Evolutionary conservation across 2,329 filamentous ascomycete genomes (phyloP).

Genomic region (Exutisphaerella laricina): DNA sequence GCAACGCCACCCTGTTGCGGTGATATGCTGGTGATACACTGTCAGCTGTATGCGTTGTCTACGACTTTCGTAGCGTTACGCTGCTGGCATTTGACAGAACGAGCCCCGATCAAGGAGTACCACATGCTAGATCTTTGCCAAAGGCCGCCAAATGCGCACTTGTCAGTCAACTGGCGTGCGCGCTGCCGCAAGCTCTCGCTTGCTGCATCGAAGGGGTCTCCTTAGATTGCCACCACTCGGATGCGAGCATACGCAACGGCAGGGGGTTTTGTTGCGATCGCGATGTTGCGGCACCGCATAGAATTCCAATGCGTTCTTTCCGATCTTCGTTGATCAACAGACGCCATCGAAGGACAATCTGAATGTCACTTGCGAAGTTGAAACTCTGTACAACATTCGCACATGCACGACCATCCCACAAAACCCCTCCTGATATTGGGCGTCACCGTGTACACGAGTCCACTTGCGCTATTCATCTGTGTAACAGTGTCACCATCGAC

Average conservation of each 20-base stretch:
- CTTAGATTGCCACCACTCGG: no score
- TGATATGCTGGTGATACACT: conserved; percentile 26
- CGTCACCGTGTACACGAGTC: conserved; percentile 4
- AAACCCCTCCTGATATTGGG: conserved; percentile 12
- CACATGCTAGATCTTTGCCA: neutral
- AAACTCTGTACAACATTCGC: no score
- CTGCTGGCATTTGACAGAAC: conserved; percentile 12
- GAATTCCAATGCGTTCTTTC: no score
- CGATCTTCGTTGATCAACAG: neutral
- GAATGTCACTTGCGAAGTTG: no score
- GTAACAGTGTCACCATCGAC: conserved; percentile 17
- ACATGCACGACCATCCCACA: conserved; percentile 15
- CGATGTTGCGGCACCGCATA: no score
- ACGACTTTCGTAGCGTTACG: conserved; percentile 17
- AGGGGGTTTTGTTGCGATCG: no score
- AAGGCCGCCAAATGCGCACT: no score
- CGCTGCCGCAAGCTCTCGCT: no score
- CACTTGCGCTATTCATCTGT: conserved; percentile 12
- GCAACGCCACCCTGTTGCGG: conserved; percentile 11
- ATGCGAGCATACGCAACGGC: no score
- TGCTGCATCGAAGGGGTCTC: no score
- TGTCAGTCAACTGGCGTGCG: no score
- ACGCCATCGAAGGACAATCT: conserved; percentile 6
- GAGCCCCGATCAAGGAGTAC: neutral
- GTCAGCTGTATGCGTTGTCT: conserved; percentile 28